Conservation (phyloP, 1,284 basidiomycete species). For the Wolfiporia cocos region DNA sequence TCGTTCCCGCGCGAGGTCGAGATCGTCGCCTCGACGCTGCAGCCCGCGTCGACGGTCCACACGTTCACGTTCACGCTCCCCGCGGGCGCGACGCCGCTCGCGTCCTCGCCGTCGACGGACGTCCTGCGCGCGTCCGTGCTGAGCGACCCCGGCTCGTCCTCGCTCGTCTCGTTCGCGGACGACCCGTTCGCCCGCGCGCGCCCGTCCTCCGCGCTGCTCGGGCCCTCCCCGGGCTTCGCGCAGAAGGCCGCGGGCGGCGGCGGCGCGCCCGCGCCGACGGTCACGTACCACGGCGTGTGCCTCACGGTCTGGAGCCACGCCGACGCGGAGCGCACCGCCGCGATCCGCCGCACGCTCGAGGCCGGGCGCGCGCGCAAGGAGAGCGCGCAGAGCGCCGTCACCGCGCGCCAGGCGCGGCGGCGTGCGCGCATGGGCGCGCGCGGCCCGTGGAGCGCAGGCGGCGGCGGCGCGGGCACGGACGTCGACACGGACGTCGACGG, state of each 20-base stretch:
- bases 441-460: conserved; percentile 53
- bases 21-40: conserved; percentile 86
- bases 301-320: conserved; percentile 93
- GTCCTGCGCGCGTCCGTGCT: conserved; percentile 68
- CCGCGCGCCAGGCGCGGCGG: conserved; percentile 55
- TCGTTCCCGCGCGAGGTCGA: conserved; percentile 92
- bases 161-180: conserved; percentile 56
- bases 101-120: conserved; percentile 63
- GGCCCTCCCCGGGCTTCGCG: conserved; percentile 58
- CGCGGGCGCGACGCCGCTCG: conserved; percentile 65
- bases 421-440: conserved; percentile 49
- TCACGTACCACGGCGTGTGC: conserved; percentile 86
- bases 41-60: conserved; percentile 89
- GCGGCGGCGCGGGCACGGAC: conserved; percentile 28
- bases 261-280: conserved; percentile 31
- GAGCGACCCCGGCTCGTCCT: conserved; percentile 41
- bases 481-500: conserved; percentile 69
- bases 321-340: conserved; percentile 76
- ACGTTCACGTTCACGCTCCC: conserved; percentile 85
- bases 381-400: conserved; percentile 57
- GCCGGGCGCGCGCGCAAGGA: conserved; percentile 72
- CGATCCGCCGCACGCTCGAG: conserved; percentile 78
- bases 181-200: conserved; percentile 67
- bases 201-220: conserved; percentile 69
- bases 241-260: conserved; percentile 30